These are phyloP conservation scores for Solanum chiquidenum DNA, from an alignment of 257 asterid species.

Conservation along the genomic window DNA sequence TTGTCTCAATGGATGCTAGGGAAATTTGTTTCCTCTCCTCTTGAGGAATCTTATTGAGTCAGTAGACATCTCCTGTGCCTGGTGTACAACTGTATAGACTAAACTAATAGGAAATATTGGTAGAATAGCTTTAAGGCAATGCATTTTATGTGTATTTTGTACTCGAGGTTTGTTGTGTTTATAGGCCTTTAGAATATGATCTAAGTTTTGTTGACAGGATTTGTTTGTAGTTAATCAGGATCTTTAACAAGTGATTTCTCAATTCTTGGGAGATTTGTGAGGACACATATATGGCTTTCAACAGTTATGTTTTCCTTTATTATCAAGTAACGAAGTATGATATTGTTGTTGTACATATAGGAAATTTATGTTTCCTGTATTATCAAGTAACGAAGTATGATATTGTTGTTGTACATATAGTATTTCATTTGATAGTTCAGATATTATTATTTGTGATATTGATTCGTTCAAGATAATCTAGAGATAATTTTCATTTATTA, in stretches of 20 bases:
- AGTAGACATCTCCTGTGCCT: background rate
- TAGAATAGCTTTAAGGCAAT: background rate
- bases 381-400: background rate
- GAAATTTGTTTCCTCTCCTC: background rate
- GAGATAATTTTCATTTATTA: background rate
- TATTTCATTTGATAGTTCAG: background rate
- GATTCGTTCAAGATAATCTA: background rate
- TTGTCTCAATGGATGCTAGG: background rate
- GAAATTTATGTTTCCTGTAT: background rate
- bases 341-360: background rate
- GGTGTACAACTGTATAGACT: background rate
- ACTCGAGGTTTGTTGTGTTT: background rate
- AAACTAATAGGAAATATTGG: background rate
- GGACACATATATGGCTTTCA: background rate
- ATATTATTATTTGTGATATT: background rate
- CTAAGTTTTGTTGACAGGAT: background rate
- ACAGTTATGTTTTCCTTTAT: background rate
- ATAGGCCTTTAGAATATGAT: background rate
- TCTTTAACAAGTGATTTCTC: background rate
- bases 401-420: background rate
- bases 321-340: background rate
- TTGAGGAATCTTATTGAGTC: background rate
- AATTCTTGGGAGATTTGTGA: background rate
- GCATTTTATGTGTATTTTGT: background rate
- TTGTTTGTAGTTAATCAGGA: background rate